Evolutionary conservation across 1,284 basidiomycete species (phyloP).

Genomic region (Tremellales sp.): DNA sequence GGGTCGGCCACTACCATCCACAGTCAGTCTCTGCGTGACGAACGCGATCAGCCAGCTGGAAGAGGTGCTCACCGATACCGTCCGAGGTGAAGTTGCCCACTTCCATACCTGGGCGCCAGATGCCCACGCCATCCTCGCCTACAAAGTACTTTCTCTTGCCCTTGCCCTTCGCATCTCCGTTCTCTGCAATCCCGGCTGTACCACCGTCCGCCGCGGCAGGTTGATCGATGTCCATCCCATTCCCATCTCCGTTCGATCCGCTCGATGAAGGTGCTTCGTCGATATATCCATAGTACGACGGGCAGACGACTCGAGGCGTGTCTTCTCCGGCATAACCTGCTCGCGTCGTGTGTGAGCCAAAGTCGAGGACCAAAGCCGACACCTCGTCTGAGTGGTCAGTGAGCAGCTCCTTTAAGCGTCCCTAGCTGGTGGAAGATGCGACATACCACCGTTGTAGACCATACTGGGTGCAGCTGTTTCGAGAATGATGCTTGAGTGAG

Average conservation of each 20-base stretch:
- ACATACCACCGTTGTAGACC: slow-evolving; percentile 48
- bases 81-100: slow-evolving; percentile 79
- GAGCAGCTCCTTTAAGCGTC: background rate
- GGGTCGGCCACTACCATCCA: slow-evolving; percentile 66
- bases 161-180: slow-evolving; percentile 43
- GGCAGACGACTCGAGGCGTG: slow-evolving; percentile 84
- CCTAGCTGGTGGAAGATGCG: slow-evolving; percentile 4
- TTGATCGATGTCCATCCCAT: slow-evolving; percentile 2
- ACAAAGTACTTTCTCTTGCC: slow-evolving; percentile 64
- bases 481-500: background rate
- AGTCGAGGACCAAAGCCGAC: slow-evolving; percentile 90
- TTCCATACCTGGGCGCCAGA: slow-evolving; percentile 87
- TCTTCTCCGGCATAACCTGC: slow-evolving; percentile 98
- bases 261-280: slow-evolving; percentile 34
- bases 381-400: slow-evolving; percentile 54
- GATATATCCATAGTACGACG: slow-evolving; percentile 81
- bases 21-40: background rate
- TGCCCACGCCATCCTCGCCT: slow-evolving; percentile 85
- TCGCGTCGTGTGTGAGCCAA: slow-evolving; percentile 82
- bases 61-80: slow-evolving; percentile 66
- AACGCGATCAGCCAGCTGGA: background rate
- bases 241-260: slow-evolving; percentile 12
- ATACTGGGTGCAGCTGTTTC: slow-evolving; percentile 19
- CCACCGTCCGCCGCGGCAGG: slow-evolving; percentile 56
- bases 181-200: slow-evolving; percentile 27